Conservation (phyloP, 805 yeast species). For the Wickerhamiella kurtzmanii region DNA sequence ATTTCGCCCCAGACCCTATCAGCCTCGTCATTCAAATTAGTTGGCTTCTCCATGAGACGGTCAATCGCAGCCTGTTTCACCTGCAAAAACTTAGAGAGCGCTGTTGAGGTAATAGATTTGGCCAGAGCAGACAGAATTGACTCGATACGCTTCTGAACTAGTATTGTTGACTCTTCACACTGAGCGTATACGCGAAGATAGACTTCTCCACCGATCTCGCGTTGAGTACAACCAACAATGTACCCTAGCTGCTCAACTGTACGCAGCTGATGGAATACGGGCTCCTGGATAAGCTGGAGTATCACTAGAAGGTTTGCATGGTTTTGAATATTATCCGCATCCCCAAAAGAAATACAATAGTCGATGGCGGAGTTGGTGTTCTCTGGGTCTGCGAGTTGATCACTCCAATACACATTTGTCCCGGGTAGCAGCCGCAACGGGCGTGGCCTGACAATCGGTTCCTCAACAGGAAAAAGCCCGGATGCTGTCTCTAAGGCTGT, state of each 20-base stretch:
- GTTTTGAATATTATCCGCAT: constrained; percentile 29
- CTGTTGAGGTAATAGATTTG: no score
- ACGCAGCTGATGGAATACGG: constrained; percentile 77
- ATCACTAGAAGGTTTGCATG: constrained; percentile 49
- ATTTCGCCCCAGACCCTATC: constrained; percentile 52
- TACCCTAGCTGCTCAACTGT: constrained; percentile 94
- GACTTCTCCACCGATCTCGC: constrained; percentile 54
- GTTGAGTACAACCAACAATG: constrained; percentile 70
- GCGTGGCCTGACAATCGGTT: no score
- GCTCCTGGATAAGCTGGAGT: constrained; percentile 66
- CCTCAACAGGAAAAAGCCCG: no score
- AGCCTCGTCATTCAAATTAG: constrained; percentile 69
- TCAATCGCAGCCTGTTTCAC: constrained; percentile 57
- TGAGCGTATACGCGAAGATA: constrained; percentile 69
- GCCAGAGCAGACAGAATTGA: not conserved
- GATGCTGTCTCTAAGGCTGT: no score
- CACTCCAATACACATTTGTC: constrained; percentile 9
- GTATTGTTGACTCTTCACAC: constrained; percentile 64
- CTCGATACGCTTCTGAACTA: constrained; percentile 47
- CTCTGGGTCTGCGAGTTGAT: constrained; percentile 41
- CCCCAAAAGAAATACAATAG: constrained; percentile 56
- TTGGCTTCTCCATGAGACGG: constrained; percentile 54
- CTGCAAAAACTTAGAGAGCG: no score
- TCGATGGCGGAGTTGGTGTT: constrained; percentile 80
- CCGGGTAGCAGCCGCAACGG: no score